A percentile compares a stretch with the other conserved stretches of the same genome.
Conservation (phyloP, 164 flowering plant species). For the Sedum album region DNA sequence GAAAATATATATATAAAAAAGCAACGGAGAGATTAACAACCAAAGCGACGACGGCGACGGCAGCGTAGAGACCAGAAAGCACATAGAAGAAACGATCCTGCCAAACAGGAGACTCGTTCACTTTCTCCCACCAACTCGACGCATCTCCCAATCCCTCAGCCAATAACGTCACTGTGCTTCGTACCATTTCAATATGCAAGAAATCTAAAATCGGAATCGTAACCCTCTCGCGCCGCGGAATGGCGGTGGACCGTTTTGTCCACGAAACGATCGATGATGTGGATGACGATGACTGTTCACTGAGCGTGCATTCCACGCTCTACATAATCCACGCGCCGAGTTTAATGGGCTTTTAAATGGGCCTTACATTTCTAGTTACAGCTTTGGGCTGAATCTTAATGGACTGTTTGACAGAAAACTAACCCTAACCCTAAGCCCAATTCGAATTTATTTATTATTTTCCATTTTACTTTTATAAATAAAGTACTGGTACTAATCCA, state of each 20-base stretch:
- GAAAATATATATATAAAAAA: neutral
- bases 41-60: conserved; percentile 60
- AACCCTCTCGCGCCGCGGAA: neutral
- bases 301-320: neutral
- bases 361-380: no score
- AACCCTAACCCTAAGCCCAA: no score
- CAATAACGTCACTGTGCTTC: conserved; percentile 5
- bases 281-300: neutral
- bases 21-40: conserved; percentile 17
- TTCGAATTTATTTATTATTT: no score
- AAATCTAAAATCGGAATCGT: neutral
- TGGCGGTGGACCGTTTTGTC: neutral
- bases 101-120: no score
- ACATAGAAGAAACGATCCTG: conserved; percentile 1
- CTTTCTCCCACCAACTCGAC: no score
- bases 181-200: no score
- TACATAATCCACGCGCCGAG: no score
- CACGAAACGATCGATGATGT: neutral
- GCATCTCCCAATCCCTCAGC: conserved; percentile 31
- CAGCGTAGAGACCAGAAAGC: conserved; percentile 63
- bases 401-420: no score
- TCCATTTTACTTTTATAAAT: no score
- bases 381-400: no score
- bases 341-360: no score
- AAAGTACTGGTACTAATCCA: conserved; percentile 1